Percentiles rank a stretch among this genome's conserved stretches.
These are phyloP conservation scores for Hypomyces rosellus DNA, from an alignment of 2,329 filamentous ascomycete species.

Conservation along the genomic window DNA sequence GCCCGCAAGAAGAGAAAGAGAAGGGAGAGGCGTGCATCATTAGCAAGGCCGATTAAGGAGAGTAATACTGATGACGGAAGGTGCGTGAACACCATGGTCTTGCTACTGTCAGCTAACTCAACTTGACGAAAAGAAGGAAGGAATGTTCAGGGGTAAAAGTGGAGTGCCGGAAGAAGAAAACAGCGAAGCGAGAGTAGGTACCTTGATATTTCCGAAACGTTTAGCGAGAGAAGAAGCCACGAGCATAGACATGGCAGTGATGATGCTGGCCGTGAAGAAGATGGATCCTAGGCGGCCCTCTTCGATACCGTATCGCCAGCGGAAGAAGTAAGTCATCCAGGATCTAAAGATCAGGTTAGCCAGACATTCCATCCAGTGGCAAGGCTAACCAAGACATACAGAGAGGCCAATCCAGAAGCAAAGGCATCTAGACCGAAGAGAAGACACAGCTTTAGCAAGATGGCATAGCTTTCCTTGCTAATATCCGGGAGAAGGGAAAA, in stretches of 20 bases:
- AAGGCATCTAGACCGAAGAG: conserved; percentile 65
- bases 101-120: too few relatives aligned
- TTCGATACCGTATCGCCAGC: conserved; percentile 39
- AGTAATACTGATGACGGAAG: conserved; percentile 62
- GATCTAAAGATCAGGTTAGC: conserved; percentile 35
- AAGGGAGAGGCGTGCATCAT: conserved; percentile 47
- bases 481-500: conserved; percentile 47
- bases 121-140: too few relatives aligned
- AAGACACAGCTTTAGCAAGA: conserved; percentile 56
- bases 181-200: conserved; percentile 24
- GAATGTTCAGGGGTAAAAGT: neutral
- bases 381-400: conserved; percentile 37
- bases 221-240: conserved; percentile 49
- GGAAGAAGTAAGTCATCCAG: conserved; percentile 54
- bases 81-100: conserved; percentile 72
- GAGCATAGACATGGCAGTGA: conserved; percentile 46
- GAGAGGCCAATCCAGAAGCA: conserved; percentile 61
- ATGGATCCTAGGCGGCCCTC: conserved; percentile 46
- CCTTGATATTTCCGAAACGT: conserved; percentile 56
- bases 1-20: conserved; percentile 56
- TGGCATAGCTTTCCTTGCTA: conserved; percentile 44
- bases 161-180: neutral
- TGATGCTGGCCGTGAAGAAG: conserved; percentile 48
- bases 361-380: conserved; percentile 17
- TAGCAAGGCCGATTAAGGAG: conserved; percentile 53